phyloP scores from a whole-genome alignment of 805 yeast species.

The Myxozyma neotropica region DNA sequence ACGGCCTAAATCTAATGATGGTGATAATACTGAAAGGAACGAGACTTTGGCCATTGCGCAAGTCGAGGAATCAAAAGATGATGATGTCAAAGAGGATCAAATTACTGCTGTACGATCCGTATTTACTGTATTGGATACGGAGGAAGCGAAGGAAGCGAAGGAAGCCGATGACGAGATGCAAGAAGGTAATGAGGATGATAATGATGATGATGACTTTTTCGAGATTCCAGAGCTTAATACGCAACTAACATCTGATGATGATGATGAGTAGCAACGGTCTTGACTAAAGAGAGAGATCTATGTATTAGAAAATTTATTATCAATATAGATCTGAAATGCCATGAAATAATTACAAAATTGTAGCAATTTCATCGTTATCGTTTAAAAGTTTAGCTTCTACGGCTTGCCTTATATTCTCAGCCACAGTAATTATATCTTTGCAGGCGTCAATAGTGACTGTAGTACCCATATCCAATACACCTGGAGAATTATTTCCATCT shows the following conservation, averaged over 20 bases:
- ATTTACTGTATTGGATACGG: no score
- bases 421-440: constrained; percentile 6
- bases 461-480: constrained; percentile 13
- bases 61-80: not conserved
- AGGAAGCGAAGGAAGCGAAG: not conserved
- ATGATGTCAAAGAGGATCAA: not conserved
- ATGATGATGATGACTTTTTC: constrained; percentile 34
- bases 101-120: no score
- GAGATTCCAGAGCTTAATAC: constrained; percentile 24
- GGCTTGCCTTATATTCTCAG: not conserved
- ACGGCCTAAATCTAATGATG: constrained; percentile 11
- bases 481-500: not conserved
- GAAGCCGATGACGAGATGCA: constrained; percentile 15
- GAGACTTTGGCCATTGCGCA: not conserved
- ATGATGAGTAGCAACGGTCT: no score
- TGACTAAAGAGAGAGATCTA: not conserved
- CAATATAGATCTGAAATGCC: not conserved
- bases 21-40: not conserved
- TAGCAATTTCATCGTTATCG: not conserved
- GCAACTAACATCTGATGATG: constrained; percentile 25
- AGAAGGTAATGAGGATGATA: constrained; percentile 6
- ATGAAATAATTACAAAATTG: not conserved
- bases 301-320: not conserved
- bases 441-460: constrained; percentile 25
- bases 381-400: not conserved